Evolutionary conservation across 176 grass and related monocot species (phyloP), one percentile per base, ranked within the genome.

Genomic region (Tillandsia leiboldiana): DNA sequence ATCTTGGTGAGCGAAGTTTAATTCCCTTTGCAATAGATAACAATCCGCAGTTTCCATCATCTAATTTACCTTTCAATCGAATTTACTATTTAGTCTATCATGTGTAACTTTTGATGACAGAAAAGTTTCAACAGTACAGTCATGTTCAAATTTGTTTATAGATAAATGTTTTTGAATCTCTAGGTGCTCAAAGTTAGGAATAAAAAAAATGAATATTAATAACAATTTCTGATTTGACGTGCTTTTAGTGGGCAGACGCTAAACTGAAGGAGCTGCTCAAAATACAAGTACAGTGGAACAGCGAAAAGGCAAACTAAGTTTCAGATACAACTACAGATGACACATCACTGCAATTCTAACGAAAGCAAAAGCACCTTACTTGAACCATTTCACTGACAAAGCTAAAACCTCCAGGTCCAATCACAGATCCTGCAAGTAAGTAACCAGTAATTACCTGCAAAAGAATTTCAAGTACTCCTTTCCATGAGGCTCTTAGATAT

Each of bases 331-430:
- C 58, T 23, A 66, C 51, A 47, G 12, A 8, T 7, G 22, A 63
- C 0, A 10, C 26, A 17, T 66, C 58, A 23, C 5, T 10, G 56
- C 52, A 52, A 62, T 57, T 51, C 66, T 6, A 42, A 83, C 49
- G 74, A 83, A 87, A 73, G 48, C 67, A 48, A 72, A 87, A 91
- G 75, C 66, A 88, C 75, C 95, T 86, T 91, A 99, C 95, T 99
- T 99, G 95, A 77, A 99, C 90, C 87, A 99, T 94, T 91, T 99
- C 95, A 82, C 83, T 99, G 80, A 99, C 87, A 78, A 99, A 99
- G 50, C 85, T 88, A 80, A 99, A 99, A 75, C 95, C 95, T 54
- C 95, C 95, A 51, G 95, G 90, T 57, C 95, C 95, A 68, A 99
- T 91, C 79, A 99, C 77, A 71, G 95, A 99, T 74, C 95, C 95